Evolutionary conservation across 441 rosid species (phyloP), one percentile per base, ranked within the genome.

Genomic region (Jatropha multifida): DNA sequence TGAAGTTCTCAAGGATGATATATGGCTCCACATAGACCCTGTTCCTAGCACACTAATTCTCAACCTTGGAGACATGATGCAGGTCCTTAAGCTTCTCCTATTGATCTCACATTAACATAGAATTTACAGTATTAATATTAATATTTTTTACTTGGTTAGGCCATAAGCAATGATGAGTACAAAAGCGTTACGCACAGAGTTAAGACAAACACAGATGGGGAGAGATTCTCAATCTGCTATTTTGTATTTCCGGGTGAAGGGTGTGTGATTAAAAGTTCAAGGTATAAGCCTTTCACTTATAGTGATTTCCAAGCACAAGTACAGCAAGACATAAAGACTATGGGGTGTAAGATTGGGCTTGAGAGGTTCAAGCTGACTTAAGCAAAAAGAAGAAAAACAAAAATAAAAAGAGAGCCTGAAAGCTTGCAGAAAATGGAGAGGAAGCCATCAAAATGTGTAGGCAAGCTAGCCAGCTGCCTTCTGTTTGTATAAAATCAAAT

Each of bases 41-140:
- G 66, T 81, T 68, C 84, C 89, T 1, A 48, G 79, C 68, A 80
- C 93, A 4, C 86, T 94, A 0, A 4, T 91, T 0, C 76, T 92
- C 81, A 90, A 92, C 76, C 78, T 92, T 4, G 98, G 97, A 56
- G 97, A 94, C 77, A 90, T 92, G 96, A 88, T 89, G 88, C 93
- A 94, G 97, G 96, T 92, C 51, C 51, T 23, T 17, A 3, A 23
- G 32, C 32, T 55, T 55, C n/a, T 5, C 10, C 20, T 55, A 14
- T 17, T 4, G 0, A 4, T 52, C 5, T 52, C n/a, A 14, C 9
- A 17, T 20, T n/a, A n/a, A 20, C 42, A 42, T 6, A 44, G 7
- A 4, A 7, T 44, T 1, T 44, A 7, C 48, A 4, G 8, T 44
- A 11, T 6, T 44, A 44, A 44, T 7, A 8, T 11, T 44, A 44